phyloP scores from a whole-genome alignment of 2,329 filamentous ascomycete species.

The Monosporascus cannonballus region DNA sequence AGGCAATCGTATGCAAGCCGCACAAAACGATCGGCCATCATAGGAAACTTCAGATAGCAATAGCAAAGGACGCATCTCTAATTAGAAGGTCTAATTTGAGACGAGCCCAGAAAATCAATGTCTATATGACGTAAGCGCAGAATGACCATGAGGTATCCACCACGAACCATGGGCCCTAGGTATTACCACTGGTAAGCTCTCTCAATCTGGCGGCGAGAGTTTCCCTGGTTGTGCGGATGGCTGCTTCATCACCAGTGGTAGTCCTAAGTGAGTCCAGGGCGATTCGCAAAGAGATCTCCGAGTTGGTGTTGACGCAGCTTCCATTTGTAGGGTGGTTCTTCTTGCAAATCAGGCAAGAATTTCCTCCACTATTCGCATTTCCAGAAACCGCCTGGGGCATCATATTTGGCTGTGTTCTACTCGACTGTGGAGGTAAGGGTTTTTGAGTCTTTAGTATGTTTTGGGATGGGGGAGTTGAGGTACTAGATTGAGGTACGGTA shows the following conservation, averaged over 20 bases:
- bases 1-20: background rate
- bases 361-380: slow-evolving; percentile 8
- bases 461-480: background rate
- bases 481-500: background rate
- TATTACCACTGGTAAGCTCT: slow-evolving; percentile 2
- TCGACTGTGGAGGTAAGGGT: background rate
- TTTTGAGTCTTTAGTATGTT: background rate
- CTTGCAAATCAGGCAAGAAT: slow-evolving; percentile 15
- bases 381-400: background rate
- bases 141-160: background rate
- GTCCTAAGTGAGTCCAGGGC: slow-evolving; percentile 22
- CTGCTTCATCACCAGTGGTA: background rate
- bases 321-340: slow-evolving; percentile 5
- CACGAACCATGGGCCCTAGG: background rate
- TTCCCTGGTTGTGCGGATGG: slow-evolving; percentile 2
- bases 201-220: slow-evolving; percentile 10
- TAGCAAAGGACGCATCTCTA: background rate
- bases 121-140: background rate
- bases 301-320: slow-evolving; percentile 19
- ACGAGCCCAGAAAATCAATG: background rate
- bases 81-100: background rate
- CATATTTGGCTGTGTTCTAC: slow-evolving; percentile 6
- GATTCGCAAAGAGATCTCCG: slow-evolving; percentile 21
- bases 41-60: background rate
- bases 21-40: background rate